These are phyloP conservation scores for Lizonia empirigonia DNA, from an alignment of 2,329 filamentous ascomycete genomes.

Conservation along the genomic window DNA sequence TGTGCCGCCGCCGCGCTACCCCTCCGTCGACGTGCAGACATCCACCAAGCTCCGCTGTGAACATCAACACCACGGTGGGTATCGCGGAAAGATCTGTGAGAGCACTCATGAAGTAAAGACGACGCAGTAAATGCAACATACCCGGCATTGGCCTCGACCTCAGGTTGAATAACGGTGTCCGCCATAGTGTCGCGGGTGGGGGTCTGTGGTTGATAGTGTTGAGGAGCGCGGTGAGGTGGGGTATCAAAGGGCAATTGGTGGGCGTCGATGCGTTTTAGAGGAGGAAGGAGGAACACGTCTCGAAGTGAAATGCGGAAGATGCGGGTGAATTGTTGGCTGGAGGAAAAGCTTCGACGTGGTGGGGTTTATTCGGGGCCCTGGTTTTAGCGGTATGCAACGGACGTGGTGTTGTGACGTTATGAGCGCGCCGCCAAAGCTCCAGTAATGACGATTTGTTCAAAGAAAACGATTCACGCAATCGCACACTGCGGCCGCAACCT, in stretches of 20 bases:
- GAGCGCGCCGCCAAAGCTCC: slow-evolving; percentile 25
- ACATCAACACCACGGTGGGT: slow-evolving; percentile 3
- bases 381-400: slow-evolving; percentile 31
- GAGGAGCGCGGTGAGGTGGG: slow-evolving; percentile 26
- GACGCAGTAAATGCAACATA: slow-evolving; percentile 39
- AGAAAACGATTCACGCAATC: slow-evolving; percentile 24
- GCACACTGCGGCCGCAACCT: slow-evolving; percentile 23
- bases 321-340: slow-evolving; percentile 36
- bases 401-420: slow-evolving; percentile 39
- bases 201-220: slow-evolving; percentile 29
- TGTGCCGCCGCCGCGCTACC: slow-evolving; percentile 20
- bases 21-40: slow-evolving; percentile 11
- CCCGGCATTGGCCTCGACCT: slow-evolving; percentile 54
- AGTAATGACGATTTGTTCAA: slow-evolving; percentile 26
- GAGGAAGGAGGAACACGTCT: slow-evolving; percentile 15
- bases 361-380: slow-evolving; percentile 38
- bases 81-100: not conserved
- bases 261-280: slow-evolving; percentile 15
- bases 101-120: not conserved
- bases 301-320: slow-evolving; percentile 29
- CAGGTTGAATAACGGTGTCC: slow-evolving; percentile 55
- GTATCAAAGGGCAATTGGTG: slow-evolving; percentile 32
- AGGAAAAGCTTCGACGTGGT: slow-evolving; percentile 44
- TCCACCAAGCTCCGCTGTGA: not conserved
- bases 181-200: slow-evolving; percentile 46